Conservation (phyloP, 148 eudicot genomes). For the Nepenthes mirabilis region DNA sequence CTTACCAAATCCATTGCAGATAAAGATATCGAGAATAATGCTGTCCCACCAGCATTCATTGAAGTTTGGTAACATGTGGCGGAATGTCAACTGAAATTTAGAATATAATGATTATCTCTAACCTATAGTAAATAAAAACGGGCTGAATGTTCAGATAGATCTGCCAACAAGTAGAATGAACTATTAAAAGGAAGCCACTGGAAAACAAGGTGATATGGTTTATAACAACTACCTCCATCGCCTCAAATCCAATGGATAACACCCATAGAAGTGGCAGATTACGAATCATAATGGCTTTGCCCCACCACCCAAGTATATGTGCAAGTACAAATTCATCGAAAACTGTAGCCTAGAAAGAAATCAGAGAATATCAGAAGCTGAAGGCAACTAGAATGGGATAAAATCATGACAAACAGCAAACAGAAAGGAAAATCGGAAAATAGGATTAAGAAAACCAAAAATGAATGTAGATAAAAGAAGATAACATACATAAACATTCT, state of each 20-base stretch:
- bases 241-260: slow-evolving; percentile 87
- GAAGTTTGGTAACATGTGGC: slow-evolving; percentile 98
- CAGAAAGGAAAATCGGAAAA: background rate
- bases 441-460: too few species aligned
- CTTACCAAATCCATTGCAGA: slow-evolving; percentile 99
- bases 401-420: background rate
- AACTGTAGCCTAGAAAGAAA: slow-evolving; percentile 56
- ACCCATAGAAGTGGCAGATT: slow-evolving; percentile 98
- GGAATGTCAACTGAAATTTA: slow-evolving; percentile 73
- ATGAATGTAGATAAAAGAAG: slow-evolving; percentile 31
- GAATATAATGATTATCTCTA: slow-evolving; percentile 2
- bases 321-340: slow-evolving; percentile 94
- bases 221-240: slow-evolving; percentile 63
- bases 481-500: slow-evolving; percentile 95
- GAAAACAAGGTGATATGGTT: background rate
- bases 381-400: slow-evolving; percentile 2
- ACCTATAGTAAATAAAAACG: background rate
- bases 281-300: slow-evolving; percentile 98
- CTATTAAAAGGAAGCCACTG: too few species aligned
- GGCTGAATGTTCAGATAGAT: too few species aligned
- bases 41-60: slow-evolving; percentile 99
- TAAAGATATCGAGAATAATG: slow-evolving; percentile 80
- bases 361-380: slow-evolving; percentile 10
- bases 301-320: slow-evolving; percentile 99
- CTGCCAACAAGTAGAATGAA: too few species aligned